Conservation (phyloP, 768 basidiomycete genomes). For the Dentipellis sp. region DNA sequence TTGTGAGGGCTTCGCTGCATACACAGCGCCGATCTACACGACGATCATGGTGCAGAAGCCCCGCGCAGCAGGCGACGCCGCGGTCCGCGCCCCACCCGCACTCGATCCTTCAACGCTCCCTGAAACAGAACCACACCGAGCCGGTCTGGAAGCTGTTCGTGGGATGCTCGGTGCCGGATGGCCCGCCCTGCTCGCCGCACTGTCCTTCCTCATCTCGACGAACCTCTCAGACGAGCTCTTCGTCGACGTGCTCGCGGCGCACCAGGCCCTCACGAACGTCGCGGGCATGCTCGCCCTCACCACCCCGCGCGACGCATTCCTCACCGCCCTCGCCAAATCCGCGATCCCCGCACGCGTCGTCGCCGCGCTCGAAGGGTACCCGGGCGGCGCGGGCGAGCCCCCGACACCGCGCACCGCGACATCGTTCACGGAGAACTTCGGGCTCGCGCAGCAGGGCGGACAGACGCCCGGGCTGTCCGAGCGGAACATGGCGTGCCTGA, state of each 20-base stretch:
- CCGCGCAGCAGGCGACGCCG: conserved; percentile 50
- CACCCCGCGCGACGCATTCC: conserved; percentile 90
- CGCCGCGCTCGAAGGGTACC: conserved; percentile 61
- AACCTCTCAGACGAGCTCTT: conserved; percentile 91
- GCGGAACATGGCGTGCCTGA: conserved; percentile 85
- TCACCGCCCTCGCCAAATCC: conserved; percentile 82
- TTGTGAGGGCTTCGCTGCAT: conserved; percentile 76
- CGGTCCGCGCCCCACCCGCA: conserved; percentile 63
- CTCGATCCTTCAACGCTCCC: conserved; percentile 54
- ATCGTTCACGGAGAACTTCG: conserved; percentile 58
- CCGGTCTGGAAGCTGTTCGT: conserved; percentile 53
- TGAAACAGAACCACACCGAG: conserved; percentile 40
- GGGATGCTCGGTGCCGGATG: conserved; percentile 83
- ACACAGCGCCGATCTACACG: conserved; percentile 68
- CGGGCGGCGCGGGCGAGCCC: conserved; percentile 24
- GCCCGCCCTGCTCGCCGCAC: conserved; percentile 86
- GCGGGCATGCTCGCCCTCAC: conserved; percentile 81
- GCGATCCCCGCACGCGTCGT: conserved; percentile 90
- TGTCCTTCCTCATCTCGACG: conserved; percentile 84
- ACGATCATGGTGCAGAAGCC: conserved; percentile 56
- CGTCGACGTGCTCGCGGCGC: conserved; percentile 72
- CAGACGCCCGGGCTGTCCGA: conserved; percentile 75
- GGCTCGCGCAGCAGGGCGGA: conserved; percentile 35
- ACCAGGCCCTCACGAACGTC: conserved; percentile 79
- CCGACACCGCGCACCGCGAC: conserved; percentile 52